Evolutionary conservation across 371 early-diverging fungal species (phyloP).

Genomic region (Batrachochytrium dendrobatidis): DNA sequence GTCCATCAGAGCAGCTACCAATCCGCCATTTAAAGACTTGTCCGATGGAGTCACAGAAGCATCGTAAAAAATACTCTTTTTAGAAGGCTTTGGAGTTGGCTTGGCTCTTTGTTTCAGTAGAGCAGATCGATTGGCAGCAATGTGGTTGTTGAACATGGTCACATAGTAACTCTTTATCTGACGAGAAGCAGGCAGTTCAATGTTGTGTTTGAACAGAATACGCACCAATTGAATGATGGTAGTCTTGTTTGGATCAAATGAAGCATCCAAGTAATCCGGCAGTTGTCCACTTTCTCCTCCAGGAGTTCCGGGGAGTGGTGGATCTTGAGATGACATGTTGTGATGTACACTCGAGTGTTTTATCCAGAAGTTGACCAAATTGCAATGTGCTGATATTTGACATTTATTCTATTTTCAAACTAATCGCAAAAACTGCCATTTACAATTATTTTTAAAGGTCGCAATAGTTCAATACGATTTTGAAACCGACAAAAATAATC

Average conservation of each 20-base stretch:
- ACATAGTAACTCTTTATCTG: slow-evolving; percentile 26
- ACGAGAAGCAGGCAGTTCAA: slow-evolving; percentile 24
- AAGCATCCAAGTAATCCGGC: slow-evolving; percentile 7
- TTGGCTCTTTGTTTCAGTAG: not conserved
- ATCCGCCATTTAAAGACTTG: no score
- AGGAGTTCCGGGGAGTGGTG: no score
- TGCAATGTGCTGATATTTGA: no score
- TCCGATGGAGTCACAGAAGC: no score
- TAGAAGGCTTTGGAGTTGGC: slow-evolving; percentile 6
- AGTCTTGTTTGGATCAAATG: slow-evolving; percentile 15
- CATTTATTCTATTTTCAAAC: no score
- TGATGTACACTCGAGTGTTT: no score
- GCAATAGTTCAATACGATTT: no score
- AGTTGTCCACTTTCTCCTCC: not conserved
- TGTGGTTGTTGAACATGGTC: slow-evolving; percentile 18
- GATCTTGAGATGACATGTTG: no score
- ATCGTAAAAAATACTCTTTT: not conserved
- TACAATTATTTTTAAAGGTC: no score
- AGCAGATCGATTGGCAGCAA: slow-evolving; percentile 11
- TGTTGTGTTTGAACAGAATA: slow-evolving; percentile 22
- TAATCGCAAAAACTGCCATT: no score
- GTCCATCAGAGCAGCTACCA: not conserved
- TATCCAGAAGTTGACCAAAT: no score
- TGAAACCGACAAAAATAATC: no score
- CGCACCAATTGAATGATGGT: slow-evolving; percentile 24